phyloP scores from a whole-genome alignment of 2,329 filamentous ascomycete species.

The Aotearoamyces nothofagi region DNA sequence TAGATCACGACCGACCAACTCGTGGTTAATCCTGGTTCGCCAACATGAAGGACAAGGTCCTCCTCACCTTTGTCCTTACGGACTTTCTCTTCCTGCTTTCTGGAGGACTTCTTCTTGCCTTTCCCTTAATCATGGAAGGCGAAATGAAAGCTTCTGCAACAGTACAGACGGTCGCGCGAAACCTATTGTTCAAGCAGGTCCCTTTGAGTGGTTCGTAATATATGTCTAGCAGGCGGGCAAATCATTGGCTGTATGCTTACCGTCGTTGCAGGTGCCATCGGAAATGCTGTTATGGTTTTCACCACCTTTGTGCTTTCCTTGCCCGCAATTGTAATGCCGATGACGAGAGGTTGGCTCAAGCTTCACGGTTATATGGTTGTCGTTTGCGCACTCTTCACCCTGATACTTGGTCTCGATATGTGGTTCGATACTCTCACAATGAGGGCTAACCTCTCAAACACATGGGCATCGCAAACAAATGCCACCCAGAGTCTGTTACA shows the following conservation, averaged over 20 bases:
- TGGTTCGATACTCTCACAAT: conserved; percentile 63
- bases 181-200: conserved; percentile 33
- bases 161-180: conserved; percentile 30
- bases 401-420: conserved; percentile 49
- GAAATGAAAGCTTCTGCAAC: conserved; percentile 26
- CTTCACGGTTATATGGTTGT: conserved; percentile 48
- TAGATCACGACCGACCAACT: too few relatives aligned
- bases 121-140: conserved; percentile 32
- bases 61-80: conserved; percentile 31
- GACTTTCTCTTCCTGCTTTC: conserved; percentile 35
- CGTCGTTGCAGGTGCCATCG: conserved; percentile 45
- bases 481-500: conserved; percentile 55
- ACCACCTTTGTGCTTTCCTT: conserved; percentile 53
- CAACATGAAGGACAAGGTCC: conserved; percentile 33
- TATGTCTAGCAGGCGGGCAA: too few relatives aligned
- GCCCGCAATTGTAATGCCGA: conserved; percentile 54
- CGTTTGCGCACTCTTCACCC: conserved; percentile 45
- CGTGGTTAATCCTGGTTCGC: too few relatives aligned
- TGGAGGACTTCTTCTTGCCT: conserved; percentile 34
- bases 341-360: conserved; percentile 54
- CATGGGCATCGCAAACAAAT: conserved; percentile 44
- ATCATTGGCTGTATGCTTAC: too few relatives aligned
- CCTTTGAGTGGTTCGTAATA: conserved; percentile 35
- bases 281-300: conserved; percentile 59
- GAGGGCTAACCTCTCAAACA: conserved; percentile 40